These are phyloP conservation scores for Pulveroboletus ravenelii DNA, from an alignment of 768 basidiomycete species.

Conservation along the genomic window DNA sequence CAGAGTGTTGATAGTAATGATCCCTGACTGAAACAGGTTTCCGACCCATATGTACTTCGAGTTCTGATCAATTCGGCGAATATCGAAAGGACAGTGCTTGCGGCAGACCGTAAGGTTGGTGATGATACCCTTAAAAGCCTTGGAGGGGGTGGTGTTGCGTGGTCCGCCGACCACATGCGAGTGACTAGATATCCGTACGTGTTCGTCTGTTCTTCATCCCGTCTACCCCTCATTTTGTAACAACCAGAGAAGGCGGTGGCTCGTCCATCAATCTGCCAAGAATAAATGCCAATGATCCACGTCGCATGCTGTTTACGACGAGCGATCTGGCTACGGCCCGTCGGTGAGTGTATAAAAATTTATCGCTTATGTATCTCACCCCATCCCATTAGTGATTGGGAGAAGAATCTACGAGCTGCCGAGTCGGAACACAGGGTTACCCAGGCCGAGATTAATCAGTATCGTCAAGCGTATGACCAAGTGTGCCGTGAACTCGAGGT, in stretches of 20 bases:
- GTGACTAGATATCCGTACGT: constrained; percentile 65
- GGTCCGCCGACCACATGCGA: constrained; percentile 57
- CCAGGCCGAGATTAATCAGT: constrained; percentile 23
- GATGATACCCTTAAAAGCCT: constrained; percentile 46
- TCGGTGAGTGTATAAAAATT: constrained; percentile 32
- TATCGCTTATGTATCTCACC: background rate
- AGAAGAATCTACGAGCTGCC: constrained; percentile 34
- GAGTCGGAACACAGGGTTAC: constrained; percentile 36
- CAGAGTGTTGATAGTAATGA: background rate
- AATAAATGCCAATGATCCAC: constrained; percentile 31
- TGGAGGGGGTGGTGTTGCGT: constrained; percentile 50
- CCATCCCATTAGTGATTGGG: constrained; percentile 40
- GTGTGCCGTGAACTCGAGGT: constrained; percentile 28
- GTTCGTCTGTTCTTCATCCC: background rate
- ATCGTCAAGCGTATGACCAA: constrained; percentile 28
- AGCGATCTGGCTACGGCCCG: constrained; percentile 47
- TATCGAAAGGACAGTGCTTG: constrained; percentile 73
- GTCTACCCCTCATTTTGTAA: background rate
- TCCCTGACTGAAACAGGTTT: constrained; percentile 46
- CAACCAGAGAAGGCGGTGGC: constrained; percentile 62
- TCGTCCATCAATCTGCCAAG: constrained; percentile 39
- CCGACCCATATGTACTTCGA: constrained; percentile 69
- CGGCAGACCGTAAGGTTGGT: constrained; percentile 57
- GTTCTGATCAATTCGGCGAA: constrained; percentile 69
- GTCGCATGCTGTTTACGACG: constrained; percentile 49